phyloP scores from a whole-genome alignment of 371 early-diverging fungal genomes.

The Mucor indicus region DNA sequence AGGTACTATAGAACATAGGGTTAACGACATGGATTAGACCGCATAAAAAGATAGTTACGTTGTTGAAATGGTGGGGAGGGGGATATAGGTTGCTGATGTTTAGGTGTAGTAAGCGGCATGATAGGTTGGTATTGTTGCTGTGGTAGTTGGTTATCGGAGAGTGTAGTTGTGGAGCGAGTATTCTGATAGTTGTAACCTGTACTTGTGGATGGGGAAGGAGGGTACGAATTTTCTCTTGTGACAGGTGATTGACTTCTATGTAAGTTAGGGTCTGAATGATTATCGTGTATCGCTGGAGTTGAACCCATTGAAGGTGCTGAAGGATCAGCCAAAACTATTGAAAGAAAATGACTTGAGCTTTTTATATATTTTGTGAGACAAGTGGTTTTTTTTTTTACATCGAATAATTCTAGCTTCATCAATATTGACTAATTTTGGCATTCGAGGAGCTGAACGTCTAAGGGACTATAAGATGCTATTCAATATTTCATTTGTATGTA shows the following conservation, averaged over 20 bases:
- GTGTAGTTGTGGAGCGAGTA: background rate
- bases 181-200: background rate
- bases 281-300: background rate
- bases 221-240: background rate
- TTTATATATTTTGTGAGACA: background rate
- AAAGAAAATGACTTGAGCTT: background rate
- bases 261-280: background rate
- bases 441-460: slow-evolving; percentile 32
- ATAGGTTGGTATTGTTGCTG: background rate
- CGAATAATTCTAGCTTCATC: slow-evolving; percentile 43
- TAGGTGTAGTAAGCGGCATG: background rate
- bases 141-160: slow-evolving; percentile 3
- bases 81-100: background rate
- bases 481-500: background rate
- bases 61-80: slow-evolving; percentile 5
- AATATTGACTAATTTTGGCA: slow-evolving; percentile 44
- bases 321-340: slow-evolving; percentile 21
- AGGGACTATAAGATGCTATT: slow-evolving; percentile 25
- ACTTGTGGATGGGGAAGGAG: slow-evolving; percentile 17
- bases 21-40: background rate
- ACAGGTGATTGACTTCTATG: slow-evolving; percentile 6
- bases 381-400: slow-evolving; percentile 19
- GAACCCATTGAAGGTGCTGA: slow-evolving; percentile 17
- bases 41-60: background rate
- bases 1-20: background rate